Percentiles rank a stretch among this genome's conserved stretches.
Conservation (phyloP, 78 protist species). For the Cavenderia fasciculata region DNA sequence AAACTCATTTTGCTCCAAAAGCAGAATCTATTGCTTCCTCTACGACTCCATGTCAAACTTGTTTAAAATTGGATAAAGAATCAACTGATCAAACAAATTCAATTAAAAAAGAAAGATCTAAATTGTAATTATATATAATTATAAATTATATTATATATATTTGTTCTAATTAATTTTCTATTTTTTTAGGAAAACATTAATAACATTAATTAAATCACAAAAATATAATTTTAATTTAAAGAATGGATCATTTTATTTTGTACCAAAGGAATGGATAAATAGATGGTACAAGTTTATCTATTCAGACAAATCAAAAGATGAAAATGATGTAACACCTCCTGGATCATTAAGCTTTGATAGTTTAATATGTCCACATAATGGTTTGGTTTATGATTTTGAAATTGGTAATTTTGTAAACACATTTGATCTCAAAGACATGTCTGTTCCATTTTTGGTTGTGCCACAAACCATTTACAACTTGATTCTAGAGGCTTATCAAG, state of each 20-base stretch:
- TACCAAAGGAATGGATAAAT: background rate
- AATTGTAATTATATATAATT: background rate
- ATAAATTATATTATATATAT: background rate
- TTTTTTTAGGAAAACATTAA: background rate
- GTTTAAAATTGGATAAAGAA: too few species aligned
- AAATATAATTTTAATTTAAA: conserved; percentile 7
- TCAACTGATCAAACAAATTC: too few species aligned
- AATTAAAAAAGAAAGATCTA: background rate
- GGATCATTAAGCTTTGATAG: background rate
- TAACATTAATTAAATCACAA: background rate
- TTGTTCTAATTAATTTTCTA: background rate
- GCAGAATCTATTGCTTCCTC: background rate
- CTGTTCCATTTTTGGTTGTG: too few species aligned
- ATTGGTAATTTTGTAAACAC: background rate
- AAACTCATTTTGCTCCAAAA: background rate
- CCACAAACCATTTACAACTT: too few species aligned
- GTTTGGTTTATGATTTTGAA: background rate
- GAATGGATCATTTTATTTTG: background rate
- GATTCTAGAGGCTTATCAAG: too few species aligned
- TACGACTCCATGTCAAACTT: background rate
- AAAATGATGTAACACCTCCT: background rate
- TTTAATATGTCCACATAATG: background rate
- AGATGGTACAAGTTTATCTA: background rate
- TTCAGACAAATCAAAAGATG: too few species aligned
- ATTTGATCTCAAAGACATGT: background rate